phyloP scores from a whole-genome alignment of 805 yeast genomes.

The Yarrowia deformans region DNA sequence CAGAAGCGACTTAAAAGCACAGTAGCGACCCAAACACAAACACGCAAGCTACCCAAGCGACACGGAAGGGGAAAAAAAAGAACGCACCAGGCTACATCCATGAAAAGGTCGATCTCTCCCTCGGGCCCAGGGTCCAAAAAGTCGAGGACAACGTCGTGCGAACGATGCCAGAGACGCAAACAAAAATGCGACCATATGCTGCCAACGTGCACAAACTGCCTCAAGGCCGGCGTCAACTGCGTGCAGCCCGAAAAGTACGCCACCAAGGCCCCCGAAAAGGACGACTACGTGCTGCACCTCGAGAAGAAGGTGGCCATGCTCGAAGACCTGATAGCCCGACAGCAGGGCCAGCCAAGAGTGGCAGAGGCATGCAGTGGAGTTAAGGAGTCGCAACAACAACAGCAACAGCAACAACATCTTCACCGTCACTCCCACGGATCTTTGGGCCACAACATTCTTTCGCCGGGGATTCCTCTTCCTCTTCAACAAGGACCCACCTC shows the following conservation, averaged over 20 bases:
- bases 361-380: conserved; percentile 7
- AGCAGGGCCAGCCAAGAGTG: conserved; percentile 31
- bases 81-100: not conserved
- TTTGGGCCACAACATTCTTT: not conserved
- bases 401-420: not conserved
- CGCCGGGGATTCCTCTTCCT: conserved; percentile 25
- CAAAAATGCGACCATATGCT: conserved; percentile 66
- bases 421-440: not conserved
- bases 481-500: conserved; percentile 3
- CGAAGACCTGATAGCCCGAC: conserved; percentile 52
- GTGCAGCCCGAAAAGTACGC: conserved; percentile 69
- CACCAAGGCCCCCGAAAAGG: conserved; percentile 56
- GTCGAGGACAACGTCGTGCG: conserved; percentile 46
- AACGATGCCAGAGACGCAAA: conserved; percentile 45
- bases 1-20: not conserved
- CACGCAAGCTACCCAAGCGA: too few species aligned
- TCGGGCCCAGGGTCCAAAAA: conserved; percentile 39
- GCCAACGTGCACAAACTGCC: conserved; percentile 71
- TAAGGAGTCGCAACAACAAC: not conserved
- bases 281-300: conserved; percentile 63
- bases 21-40: too few species aligned
- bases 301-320: conserved; percentile 63
- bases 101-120: conserved; percentile 36
- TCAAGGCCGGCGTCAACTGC: conserved; percentile 67
- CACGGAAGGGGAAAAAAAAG: too few species aligned